Percentiles rank a stretch among this genome's conserved stretches.
These are phyloP conservation scores for Oryza officinalis DNA, from an alignment of 176 grass and related monocot genomes.

Conservation along the genomic window DNA sequence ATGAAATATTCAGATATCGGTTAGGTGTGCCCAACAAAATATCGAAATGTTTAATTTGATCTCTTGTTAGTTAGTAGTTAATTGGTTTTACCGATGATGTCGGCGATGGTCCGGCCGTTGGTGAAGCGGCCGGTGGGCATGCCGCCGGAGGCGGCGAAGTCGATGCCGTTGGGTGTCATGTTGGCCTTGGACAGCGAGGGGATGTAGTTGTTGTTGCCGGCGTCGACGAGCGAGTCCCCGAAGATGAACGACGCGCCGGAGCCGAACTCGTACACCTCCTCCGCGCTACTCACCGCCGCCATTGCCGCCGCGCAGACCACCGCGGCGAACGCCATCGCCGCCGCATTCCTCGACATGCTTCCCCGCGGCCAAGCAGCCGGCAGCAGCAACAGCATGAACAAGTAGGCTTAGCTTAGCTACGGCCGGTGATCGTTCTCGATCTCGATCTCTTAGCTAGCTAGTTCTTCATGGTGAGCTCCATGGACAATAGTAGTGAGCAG, in stretches of 20 bases:
- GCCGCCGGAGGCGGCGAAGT: constrained; percentile 83
- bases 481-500: background rate
- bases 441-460: too few species aligned
- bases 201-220: constrained; percentile 96
- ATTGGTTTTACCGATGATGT: constrained; percentile 90
- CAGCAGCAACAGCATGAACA: background rate
- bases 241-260: constrained; percentile 86
- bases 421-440: too few species aligned
- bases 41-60: background rate
- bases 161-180: constrained; percentile 87
- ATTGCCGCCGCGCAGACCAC: constrained; percentile 21
- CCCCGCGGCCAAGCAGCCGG: background rate
- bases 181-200: constrained; percentile 76
- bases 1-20: too few species aligned
- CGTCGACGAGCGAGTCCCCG: constrained; percentile 90
- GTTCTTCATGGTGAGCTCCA: too few species aligned
- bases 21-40: too few species aligned
- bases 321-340: background rate
- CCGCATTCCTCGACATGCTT: constrained; percentile 4
- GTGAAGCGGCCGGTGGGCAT: constrained; percentile 88
- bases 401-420: too few species aligned
- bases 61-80: too few species aligned
- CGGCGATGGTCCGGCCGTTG: constrained; percentile 90
- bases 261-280: constrained; percentile 22
- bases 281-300: background rate